These are phyloP conservation scores for Arabidopsis lyrata DNA, from an alignment of 441 rosid species.

Conservation along the genomic window DNA sequence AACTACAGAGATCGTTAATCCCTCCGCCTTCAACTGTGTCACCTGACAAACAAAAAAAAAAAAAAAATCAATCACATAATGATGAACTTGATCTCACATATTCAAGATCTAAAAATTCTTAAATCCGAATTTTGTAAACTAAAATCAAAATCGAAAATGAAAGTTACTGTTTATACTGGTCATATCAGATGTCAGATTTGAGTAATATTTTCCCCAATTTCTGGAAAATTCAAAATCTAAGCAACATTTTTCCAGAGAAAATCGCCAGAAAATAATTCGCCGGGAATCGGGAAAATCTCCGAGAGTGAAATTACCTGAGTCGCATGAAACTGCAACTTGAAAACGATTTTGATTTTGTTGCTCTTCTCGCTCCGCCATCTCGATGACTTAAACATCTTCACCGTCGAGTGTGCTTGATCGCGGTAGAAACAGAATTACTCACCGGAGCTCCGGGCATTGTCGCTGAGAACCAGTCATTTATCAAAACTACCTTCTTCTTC, in stretches of 20 bases:
- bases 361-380: constrained; percentile 89
- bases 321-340: constrained; percentile 90
- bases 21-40: constrained; percentile 60
- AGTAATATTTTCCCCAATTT: constrained; percentile 27
- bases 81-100: not conserved
- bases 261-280: not conserved
- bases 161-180: constrained; percentile 55
- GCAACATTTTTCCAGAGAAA: not conserved
- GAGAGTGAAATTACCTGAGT: constrained; percentile 65
- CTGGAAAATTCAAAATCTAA: constrained; percentile 28
- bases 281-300: not conserved
- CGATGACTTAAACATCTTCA: constrained; percentile 81
- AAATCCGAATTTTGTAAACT: not conserved
- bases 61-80: constrained; percentile 14
- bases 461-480: constrained; percentile 44
- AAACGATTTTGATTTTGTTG: constrained; percentile 74
- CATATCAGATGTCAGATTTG: constrained; percentile 51
- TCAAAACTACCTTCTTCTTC: constrained; percentile 10
- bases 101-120: constrained; percentile 17
- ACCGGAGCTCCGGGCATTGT: constrained; percentile 49
- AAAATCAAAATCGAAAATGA: not conserved
- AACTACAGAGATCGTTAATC: constrained; percentile 58
- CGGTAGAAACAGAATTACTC: constrained; percentile 31
- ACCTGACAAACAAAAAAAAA: constrained; percentile 51
- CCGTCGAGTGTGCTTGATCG: constrained; percentile 51